These are phyloP conservation scores for Phytophthora boehmeriae DNA, from an alignment of 352 stramenopile genomes.

Conservation along the genomic window DNA sequence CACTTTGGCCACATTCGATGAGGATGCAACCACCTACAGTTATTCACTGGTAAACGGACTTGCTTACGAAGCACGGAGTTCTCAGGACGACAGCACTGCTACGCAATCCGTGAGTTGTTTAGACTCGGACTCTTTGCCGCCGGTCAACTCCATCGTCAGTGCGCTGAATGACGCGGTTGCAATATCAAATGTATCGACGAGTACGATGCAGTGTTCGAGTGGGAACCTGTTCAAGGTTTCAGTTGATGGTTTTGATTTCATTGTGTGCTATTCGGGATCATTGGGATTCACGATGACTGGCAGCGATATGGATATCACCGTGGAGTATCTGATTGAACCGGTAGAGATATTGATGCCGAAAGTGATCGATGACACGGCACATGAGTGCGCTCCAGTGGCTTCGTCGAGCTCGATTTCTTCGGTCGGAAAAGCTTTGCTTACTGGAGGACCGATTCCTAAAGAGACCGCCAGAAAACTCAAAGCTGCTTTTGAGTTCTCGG, in stretches of 20 bases:
- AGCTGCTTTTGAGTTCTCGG: constrained; percentile 12
- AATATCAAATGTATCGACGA: constrained; percentile 11
- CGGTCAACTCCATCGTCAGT: constrained; percentile 31
- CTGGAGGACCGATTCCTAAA: constrained; percentile 11
- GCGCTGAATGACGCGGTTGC: constrained; percentile 20
- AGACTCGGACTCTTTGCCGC: constrained; percentile 20
- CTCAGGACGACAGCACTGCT: constrained; percentile 3
- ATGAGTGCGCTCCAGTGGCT: constrained; percentile 16
- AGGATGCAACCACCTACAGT: constrained; percentile 25
- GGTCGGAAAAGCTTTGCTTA: constrained; percentile 24
- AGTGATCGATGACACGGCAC: neutral
- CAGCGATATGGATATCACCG: constrained; percentile 38
- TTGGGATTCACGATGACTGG: constrained; percentile 32
- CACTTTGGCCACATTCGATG: constrained; percentile 25
- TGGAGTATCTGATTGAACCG: constrained; percentile 22
- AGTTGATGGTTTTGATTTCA: constrained; percentile 42
- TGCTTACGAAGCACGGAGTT: constrained; percentile 20
- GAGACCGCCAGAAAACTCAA: constrained; percentile 11
- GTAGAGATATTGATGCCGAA: constrained; percentile 20
- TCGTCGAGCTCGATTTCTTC: constrained; percentile 16
- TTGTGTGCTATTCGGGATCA: constrained; percentile 35
- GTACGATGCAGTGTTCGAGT: constrained; percentile 24
- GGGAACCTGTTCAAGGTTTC: constrained; percentile 31
- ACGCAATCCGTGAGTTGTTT: constrained; percentile 13
- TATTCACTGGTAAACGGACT: constrained; percentile 37